phyloP scores from a whole-genome alignment of 2,329 filamentous ascomycete genomes.

The Neonectria neomacrospora region DNA sequence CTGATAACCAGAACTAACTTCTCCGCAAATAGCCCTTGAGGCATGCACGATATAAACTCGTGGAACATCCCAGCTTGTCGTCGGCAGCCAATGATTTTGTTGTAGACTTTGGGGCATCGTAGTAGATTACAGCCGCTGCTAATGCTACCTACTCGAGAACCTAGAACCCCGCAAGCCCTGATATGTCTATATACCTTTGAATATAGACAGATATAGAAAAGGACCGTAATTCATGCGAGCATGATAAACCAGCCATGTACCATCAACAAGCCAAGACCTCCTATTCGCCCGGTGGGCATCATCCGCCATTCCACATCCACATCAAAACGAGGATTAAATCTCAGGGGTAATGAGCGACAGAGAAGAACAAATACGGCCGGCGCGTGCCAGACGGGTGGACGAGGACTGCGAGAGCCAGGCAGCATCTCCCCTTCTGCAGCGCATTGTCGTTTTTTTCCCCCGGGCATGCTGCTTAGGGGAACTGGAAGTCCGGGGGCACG shows the following conservation, averaged over 20 bases:
- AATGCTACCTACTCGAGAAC: slow-evolving; percentile 37
- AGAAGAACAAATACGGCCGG: slow-evolving; percentile 15
- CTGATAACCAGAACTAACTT: not conserved
- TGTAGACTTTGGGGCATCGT: slow-evolving; percentile 23
- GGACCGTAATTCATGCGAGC: slow-evolving; percentile 46
- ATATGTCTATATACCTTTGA: slow-evolving; percentile 27
- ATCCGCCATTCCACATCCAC: not conserved
- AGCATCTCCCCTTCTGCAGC: slow-evolving; percentile 2
- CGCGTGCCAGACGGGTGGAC: not conserved
- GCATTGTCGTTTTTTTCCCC: not conserved
- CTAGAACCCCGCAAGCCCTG: slow-evolving; percentile 20
- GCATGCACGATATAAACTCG: not conserved
- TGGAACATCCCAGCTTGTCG: not conserved
- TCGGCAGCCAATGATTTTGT: not conserved
- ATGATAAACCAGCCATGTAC: slow-evolving; percentile 38
- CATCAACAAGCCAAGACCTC: slow-evolving; percentile 5
- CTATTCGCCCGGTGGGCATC: not conserved
- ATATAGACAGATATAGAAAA: slow-evolving; percentile 26
- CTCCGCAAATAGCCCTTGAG: not conserved
- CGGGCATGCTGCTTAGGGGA: slow-evolving; percentile 34
- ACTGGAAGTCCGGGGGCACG: slow-evolving; percentile 48
- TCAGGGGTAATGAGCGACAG: slow-evolving; percentile 15
- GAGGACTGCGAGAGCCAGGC: not conserved
- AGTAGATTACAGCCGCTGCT: slow-evolving; percentile 33
- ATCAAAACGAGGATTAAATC: slow-evolving; percentile 11